Conservation (phyloP, 2,329 filamentous ascomycete species). For the Harringtonia aguacate region DNA sequence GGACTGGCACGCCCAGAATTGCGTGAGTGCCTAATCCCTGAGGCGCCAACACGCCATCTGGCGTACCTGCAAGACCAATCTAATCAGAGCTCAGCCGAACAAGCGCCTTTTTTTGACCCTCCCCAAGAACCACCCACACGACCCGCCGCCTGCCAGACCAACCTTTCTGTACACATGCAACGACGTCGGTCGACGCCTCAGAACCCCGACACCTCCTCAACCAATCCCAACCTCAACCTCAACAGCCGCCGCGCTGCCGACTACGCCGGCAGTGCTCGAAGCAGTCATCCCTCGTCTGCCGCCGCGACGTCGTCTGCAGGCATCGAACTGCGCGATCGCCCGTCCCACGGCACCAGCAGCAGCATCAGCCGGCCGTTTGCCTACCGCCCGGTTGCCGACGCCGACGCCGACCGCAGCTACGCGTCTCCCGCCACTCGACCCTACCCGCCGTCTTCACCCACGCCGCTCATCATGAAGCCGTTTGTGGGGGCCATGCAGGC, state of each 20-base stretch:
- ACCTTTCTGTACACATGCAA: constrained; percentile 8
- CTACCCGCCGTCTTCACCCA: constrained; percentile 1
- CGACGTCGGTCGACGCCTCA: constrained; percentile 10
- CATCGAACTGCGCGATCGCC: constrained; percentile 12
- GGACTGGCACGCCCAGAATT: no score
- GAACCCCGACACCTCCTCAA: background rate
- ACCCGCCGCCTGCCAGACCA: background rate
- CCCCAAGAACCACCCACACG: background rate
- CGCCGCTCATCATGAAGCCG: constrained; percentile 68
- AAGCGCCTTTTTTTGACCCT: background rate
- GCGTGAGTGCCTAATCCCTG: no score
- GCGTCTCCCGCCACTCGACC: background rate
- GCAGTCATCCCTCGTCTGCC: background rate
- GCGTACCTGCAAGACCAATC: no score
- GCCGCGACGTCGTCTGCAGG: background rate
- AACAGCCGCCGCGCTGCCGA: background rate
- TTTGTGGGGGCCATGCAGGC: constrained; percentile 85
- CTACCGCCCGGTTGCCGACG: background rate
- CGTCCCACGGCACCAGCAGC: constrained; percentile 11
- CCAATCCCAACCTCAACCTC: background rate
- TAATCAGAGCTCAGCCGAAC: no score
- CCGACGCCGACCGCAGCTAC: constrained; percentile 1
- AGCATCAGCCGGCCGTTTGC: constrained; percentile 8
- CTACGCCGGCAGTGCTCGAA: background rate
- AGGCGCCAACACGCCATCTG: no score